Conservation (phyloP, 768 basidiomycete genomes). For the Boletus coccyginus region DNA sequence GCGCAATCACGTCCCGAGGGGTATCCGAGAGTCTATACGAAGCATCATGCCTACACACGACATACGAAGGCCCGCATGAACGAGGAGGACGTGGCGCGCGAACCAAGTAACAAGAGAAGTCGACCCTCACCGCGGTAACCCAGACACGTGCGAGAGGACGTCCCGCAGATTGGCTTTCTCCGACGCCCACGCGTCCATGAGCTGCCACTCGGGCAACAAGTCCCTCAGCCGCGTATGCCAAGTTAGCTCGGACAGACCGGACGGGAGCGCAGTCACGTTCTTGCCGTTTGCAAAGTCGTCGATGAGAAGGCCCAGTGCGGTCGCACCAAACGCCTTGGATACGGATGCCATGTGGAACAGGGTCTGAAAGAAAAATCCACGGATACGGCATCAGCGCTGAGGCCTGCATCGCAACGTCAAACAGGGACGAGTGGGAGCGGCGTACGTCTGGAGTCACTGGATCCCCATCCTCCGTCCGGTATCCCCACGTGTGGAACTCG, state of each 20-base stretch:
- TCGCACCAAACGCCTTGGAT: constrained; percentile 40
- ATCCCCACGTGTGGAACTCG: constrained; percentile 36
- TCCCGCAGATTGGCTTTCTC: constrained; percentile 37
- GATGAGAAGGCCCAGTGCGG: constrained; percentile 40
- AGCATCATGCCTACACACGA: constrained; percentile 32
- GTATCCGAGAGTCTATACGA: constrained; percentile 25
- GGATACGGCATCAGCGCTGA: too few relatives aligned
- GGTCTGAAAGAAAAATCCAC: too few relatives aligned
- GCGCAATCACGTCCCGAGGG: constrained; percentile 17
- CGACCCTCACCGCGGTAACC: constrained; percentile 33
- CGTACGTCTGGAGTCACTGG: constrained; percentile 32
- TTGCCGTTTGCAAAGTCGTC: constrained; percentile 19
- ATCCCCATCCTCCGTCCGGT: constrained; percentile 34
- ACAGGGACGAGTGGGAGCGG: neutral
- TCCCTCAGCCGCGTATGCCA: constrained; percentile 39
- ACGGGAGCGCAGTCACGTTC: constrained; percentile 36
- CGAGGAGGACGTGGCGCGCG: neutral
- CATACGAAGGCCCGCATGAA: neutral
- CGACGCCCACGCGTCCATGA: constrained; percentile 39
- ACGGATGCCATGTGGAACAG: constrained; percentile 28
- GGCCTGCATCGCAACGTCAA: constrained; percentile 16
- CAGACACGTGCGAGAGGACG: constrained; percentile 40
- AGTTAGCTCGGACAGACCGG: constrained; percentile 25
- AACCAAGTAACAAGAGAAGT: neutral
- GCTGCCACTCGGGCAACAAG: constrained; percentile 41